Evolutionary conservation across 2,329 filamentous ascomycete genomes (phyloP).

Genomic region (Pestalotiopsis sp.): DNA sequence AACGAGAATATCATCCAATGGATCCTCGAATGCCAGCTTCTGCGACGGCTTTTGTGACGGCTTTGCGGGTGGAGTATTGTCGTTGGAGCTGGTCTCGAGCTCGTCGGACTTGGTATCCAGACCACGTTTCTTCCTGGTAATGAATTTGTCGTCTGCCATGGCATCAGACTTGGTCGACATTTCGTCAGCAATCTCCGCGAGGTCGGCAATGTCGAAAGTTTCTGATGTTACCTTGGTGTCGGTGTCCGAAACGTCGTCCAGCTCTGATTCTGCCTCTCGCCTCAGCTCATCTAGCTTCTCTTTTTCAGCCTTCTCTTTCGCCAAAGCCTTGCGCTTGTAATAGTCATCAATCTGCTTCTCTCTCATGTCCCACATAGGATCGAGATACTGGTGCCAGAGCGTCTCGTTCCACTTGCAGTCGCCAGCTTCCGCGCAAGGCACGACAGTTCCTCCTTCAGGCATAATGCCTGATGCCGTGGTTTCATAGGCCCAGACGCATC

Average conservation of each 20-base stretch:
- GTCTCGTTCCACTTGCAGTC: constrained; percentile 58
- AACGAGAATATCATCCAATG: constrained; percentile 14
- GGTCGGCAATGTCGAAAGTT: neutral
- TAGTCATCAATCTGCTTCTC: constrained; percentile 47
- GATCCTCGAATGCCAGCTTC: constrained; percentile 16
- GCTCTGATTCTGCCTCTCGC: constrained; percentile 14
- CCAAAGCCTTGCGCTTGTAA: constrained; percentile 38
- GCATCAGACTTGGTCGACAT: neutral
- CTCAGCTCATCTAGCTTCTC: constrained; percentile 15
- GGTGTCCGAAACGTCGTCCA: neutral
- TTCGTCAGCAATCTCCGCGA: neutral
- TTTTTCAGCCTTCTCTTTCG: constrained; percentile 28
- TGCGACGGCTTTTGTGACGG: constrained; percentile 21
- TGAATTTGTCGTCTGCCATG: constrained; percentile 3
- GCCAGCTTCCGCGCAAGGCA: constrained; percentile 50
- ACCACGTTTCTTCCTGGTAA: constrained; percentile 6
- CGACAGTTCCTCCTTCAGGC: constrained; percentile 57
- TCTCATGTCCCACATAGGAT: constrained; percentile 47
- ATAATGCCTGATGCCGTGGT: constrained; percentile 64
- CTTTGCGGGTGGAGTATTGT: constrained; percentile 16
- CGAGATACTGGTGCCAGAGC: constrained; percentile 50
- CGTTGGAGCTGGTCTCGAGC: constrained; percentile 17
- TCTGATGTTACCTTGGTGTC: neutral
- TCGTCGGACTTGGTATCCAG: neutral
- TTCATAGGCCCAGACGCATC: constrained; percentile 72